Percentiles rank a stretch among this genome's conserved stretches.
phyloP scores from a whole-genome alignment of 345 rosid species.

The Jatropha curcas region DNA sequence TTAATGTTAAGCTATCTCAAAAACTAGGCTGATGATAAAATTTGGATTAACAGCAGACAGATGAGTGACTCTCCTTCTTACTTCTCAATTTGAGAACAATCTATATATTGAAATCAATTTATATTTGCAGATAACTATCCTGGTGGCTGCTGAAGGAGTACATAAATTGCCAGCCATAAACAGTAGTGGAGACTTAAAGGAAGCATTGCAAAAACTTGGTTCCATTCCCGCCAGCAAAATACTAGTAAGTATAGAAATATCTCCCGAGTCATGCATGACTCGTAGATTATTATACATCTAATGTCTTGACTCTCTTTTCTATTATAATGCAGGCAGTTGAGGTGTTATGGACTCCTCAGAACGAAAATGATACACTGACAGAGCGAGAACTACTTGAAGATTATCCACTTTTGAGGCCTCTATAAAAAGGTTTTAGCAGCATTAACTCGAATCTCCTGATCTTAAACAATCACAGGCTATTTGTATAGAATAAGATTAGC shows the following conservation, averaged over 20 bases:
- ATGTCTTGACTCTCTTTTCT: slow-evolving; percentile 18
- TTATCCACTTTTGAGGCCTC: slow-evolving; percentile 86
- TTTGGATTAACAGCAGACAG: too few species aligned
- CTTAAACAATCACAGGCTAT: slow-evolving; percentile 1
- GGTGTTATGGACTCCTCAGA: slow-evolving; percentile 96
- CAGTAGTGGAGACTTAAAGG: slow-evolving; percentile 69
- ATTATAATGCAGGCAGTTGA: slow-evolving; percentile 73
- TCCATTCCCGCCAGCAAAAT: slow-evolving; percentile 68
- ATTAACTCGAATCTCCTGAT: slow-evolving; percentile 10
- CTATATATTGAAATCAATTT: neutral
- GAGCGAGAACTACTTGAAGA: slow-evolving; percentile 83
- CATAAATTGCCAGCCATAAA: slow-evolving; percentile 74
- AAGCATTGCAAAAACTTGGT: slow-evolving; percentile 78
- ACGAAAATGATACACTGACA: slow-evolving; percentile 70
- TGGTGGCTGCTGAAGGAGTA: slow-evolving; percentile 92
- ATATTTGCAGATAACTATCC: slow-evolving; percentile 61
- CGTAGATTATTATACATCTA: slow-evolving; percentile 5
- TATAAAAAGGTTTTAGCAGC: slow-evolving; percentile 32
- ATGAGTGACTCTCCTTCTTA: too few species aligned
- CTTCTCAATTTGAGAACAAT: neutral
- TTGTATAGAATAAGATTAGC: slow-evolving; percentile 35
- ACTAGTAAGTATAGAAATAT: slow-evolving; percentile 46
- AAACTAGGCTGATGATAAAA: too few species aligned
- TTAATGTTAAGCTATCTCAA: too few species aligned
- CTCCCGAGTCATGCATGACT: neutral